These are phyloP conservation scores for Exophiala alcalophila DNA, from an alignment of 2,329 filamentous ascomycete genomes.

Conservation along the genomic window DNA sequence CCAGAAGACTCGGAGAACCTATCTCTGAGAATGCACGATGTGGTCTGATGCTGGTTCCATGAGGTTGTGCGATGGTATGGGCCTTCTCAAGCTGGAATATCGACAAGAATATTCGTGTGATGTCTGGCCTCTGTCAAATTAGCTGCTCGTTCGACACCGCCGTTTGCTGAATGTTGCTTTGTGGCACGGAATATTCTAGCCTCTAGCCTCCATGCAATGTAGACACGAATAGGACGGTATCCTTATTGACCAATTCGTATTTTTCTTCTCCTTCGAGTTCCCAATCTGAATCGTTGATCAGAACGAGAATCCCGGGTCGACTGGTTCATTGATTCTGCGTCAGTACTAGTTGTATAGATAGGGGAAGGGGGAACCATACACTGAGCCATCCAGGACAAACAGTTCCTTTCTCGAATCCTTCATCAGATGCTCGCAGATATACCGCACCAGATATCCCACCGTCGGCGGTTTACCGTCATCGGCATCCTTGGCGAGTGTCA, in stretches of 20 bases:
- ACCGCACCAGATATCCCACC: slow-evolving; percentile 70
- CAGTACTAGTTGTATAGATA: neutral
- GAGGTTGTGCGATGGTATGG: neutral
- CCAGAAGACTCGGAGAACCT: slow-evolving; percentile 29
- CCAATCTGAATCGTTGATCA: slow-evolving; percentile 98
- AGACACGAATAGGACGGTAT: slow-evolving; percentile 93
- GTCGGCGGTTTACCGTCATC: slow-evolving; percentile 59
- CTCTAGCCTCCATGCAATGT: slow-evolving; percentile 93
- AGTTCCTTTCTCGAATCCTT: slow-evolving; percentile 80
- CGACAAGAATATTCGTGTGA: neutral
- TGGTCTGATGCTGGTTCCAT: slow-evolving; percentile 20
- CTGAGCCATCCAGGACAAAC: slow-evolving; percentile 80
- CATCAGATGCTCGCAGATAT: slow-evolving; percentile 81
- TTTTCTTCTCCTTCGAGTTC: slow-evolving; percentile 92
- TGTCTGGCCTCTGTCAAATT: neutral
- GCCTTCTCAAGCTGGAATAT: slow-evolving; percentile 1
- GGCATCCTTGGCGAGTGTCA: slow-evolving; percentile 61
- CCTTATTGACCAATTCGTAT: slow-evolving; percentile 76
- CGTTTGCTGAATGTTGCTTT: neutral
- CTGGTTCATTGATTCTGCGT: slow-evolving; percentile 52
- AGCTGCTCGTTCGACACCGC: neutral
- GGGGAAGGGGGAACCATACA: slow-evolving; percentile 60
- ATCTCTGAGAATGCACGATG: slow-evolving; percentile 30
- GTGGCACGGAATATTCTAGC: slow-evolving; percentile 21
- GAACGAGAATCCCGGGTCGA: slow-evolving; percentile 88